Evolutionary conservation across 305 asterid genomes (phyloP), one percentile per base, ranked within the genome.

Genomic region (Fraxinus baroniana): DNA sequence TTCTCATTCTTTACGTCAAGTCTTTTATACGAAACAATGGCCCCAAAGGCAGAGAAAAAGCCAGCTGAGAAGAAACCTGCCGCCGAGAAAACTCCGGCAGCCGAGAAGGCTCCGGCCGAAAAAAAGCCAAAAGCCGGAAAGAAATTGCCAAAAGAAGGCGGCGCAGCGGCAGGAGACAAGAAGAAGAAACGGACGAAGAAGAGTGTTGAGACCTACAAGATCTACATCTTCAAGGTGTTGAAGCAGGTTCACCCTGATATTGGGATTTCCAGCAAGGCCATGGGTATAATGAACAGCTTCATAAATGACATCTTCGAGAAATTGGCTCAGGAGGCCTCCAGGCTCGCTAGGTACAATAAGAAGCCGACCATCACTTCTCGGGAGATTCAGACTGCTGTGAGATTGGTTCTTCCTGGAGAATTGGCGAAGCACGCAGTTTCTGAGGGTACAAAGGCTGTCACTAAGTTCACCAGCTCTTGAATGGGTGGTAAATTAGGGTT

Each of bases 401-500:
- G 72, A 62, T 62, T 62, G 10, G 72, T 62, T 62, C 72, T 62
- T 7, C 72, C 72, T 62, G 72, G 72, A 22, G 72, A 62, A 62
- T 24, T 62, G 72, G 72, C 72, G 7, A 62, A 62, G 72, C 72
- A 62, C 72, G 72, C 72, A 0, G 72, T 62, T 62, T 62, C 72
- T 62, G 72, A 62, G 72, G 72, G 72, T 24, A 62, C 72, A 24
- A 62, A 62, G 72, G 72, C 72, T 62, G 72, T 62, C 10, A 62
- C 72, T 62, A 62, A 62, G 72, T 62, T 62, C 72, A 62, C 72
- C 33, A 62, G 72, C 17, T 62, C 72, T 3, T 62, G 32, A 62
- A 3, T 22, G 33, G 72, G 24, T 9, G 72, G 2, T 7, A 4
- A 0, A 18, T 22, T 22, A 62, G 72, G 33, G 72, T 8, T 62